These are phyloP conservation scores for Quercus agrifolia DNA, from an alignment of 306 rosid genomes.

Conservation along the genomic window DNA sequence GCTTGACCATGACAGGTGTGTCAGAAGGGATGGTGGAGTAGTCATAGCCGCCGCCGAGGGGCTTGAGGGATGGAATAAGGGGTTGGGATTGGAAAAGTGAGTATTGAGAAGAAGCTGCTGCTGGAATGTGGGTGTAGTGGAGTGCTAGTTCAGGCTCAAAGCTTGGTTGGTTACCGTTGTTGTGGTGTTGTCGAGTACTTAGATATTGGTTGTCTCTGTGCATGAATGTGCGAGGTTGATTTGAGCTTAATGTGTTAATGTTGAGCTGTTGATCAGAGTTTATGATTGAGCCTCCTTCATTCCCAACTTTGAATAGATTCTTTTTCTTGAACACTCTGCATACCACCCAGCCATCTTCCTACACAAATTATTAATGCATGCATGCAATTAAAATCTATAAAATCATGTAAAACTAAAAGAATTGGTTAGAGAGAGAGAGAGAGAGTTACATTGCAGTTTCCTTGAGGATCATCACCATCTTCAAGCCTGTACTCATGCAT, in stretches of 20 bases:
- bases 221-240: slow-evolving; percentile 40
- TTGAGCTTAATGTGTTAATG: slow-evolving; percentile 25
- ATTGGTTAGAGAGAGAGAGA: too few species aligned
- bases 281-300: slow-evolving; percentile 46
- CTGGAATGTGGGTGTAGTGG: slow-evolving; percentile 46
- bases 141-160: slow-evolving; percentile 54
- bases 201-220: slow-evolving; percentile 57
- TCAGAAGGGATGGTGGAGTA: slow-evolving; percentile 36
- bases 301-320: slow-evolving; percentile 70
- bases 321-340: slow-evolving; percentile 97
- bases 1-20: slow-evolving; percentile 46
- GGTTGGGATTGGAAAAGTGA: slow-evolving; percentile 56
- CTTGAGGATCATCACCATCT: slow-evolving; percentile 57
- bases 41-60: slow-evolving; percentile 22
- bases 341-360: slow-evolving; percentile 98
- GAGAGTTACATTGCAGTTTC: slow-evolving; percentile 36
- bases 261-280: slow-evolving; percentile 54
- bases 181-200: slow-evolving; percentile 42
- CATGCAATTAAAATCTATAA: not conserved
- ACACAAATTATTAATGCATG: slow-evolving; percentile 1
- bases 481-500: slow-evolving; percentile 97
- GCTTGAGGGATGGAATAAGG: slow-evolving; percentile 33
- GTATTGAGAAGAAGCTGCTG: slow-evolving; percentile 27
- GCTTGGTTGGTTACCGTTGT: slow-evolving; percentile 25
- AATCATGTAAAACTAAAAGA: not conserved